Evolutionary conservation across 169 alveolate species (phyloP).

Genomic region (Eimeria praecox): DNA sequence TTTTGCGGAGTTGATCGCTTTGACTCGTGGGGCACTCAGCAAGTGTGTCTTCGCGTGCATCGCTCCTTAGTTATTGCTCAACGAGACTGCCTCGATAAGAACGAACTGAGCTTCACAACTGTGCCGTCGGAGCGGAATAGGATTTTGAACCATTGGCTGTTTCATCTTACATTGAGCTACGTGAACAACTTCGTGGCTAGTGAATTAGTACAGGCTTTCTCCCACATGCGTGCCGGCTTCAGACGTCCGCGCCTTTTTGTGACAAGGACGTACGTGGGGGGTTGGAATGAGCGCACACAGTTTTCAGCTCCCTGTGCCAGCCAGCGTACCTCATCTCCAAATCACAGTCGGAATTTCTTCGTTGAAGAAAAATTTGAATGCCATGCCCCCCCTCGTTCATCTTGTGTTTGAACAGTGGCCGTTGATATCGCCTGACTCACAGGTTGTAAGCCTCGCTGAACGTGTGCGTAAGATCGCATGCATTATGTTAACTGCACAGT

Average conservation of each 20-base stretch:
- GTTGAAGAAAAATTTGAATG: background rate
- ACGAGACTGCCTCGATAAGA: background rate
- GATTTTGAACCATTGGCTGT: background rate
- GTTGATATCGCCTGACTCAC: background rate
- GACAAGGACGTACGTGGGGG: background rate
- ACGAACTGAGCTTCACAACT: background rate
- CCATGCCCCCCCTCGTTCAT: background rate
- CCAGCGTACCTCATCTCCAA: too few relatives aligned
- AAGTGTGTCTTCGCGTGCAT: background rate
- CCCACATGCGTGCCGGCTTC: background rate
- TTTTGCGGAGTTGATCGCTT: background rate
- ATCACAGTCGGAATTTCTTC: background rate
- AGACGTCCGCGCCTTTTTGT: background rate
- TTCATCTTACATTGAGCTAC: background rate
- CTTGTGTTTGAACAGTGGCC: background rate
- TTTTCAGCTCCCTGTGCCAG: too few relatives aligned
- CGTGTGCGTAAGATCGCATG: background rate
- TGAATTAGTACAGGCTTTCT: background rate
- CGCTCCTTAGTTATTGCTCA: background rate
- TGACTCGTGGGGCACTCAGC: background rate
- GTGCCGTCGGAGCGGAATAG: background rate
- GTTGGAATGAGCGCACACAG: background rate
- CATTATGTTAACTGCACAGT: background rate
- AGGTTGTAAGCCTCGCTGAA: background rate
- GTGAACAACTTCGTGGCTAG: background rate